Evolutionary conservation across 208 protist species (phyloP), one percentile per base, ranked within the genome.

Genomic region (Leishmania mexicana): DNA sequence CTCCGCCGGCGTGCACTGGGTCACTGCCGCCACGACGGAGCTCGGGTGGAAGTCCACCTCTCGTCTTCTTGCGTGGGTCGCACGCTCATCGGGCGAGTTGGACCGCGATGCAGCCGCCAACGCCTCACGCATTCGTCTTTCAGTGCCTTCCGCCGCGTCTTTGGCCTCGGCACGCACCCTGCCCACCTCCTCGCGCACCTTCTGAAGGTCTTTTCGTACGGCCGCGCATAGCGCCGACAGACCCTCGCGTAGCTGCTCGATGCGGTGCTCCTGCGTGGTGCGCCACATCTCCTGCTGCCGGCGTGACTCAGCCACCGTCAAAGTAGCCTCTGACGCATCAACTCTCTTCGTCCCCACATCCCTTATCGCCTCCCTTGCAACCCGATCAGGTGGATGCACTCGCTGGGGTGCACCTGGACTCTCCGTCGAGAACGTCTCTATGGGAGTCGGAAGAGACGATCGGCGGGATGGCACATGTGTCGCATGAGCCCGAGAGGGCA

Each of bases 181-280:
- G 6, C 40, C 54, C 35, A 87, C 73, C 31, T 80, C 84, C 4
- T 82, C 82, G 1, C 78, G 76, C 73, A 90, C 72, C 78, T 74
- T 84, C 21, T 88, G 87, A 31, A 97, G 79, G 74, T 97, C 92
- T 54, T 92, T 87, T 51, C 85, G 85, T 53, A 97, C 92, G 24
- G 90, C 92, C 4, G 76, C 70, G 75, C 94, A 96, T 19, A 97
- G 85, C 4, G 95, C 88, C 11, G 90, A 84, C 40, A 97, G 87
- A 65, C 92, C 89, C 45, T 85, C 64, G 4, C 91, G 87, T 79
- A 97, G 86, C 13, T 77, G 80, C 51, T 88, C 85, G 13, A 83
- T 49, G n/a, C 76, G 85, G 62, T 60, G 81, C 38, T 76, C 67
- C 64, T 80, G 78, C 40, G n/a, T 68, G 24, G 35, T 73, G 28